Evolutionary conservation across 352 stramenopile genomes (phyloP).

Genomic region (Phytopythium cucurbitacearum): DNA sequence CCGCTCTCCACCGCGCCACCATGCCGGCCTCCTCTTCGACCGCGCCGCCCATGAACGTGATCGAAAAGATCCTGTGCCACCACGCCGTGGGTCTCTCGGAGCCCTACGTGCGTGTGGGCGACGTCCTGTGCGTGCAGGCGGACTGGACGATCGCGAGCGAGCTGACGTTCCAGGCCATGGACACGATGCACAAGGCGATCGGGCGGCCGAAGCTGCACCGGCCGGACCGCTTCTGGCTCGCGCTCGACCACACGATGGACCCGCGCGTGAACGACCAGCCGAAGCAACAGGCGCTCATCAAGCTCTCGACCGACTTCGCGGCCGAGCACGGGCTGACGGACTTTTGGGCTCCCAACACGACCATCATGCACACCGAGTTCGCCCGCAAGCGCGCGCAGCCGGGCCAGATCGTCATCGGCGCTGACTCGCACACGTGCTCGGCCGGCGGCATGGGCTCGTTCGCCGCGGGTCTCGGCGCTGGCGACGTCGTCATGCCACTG

Average conservation of each 20-base stretch:
- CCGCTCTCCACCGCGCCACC: background rate
- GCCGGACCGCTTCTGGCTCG: slow-evolving; percentile 80
- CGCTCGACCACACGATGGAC: slow-evolving; percentile 78
- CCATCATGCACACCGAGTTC: slow-evolving; percentile 87
- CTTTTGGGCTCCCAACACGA: slow-evolving; percentile 80
- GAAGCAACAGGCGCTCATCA: slow-evolving; percentile 78
- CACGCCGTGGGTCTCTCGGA: slow-evolving; percentile 47
- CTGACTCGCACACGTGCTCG: slow-evolving; percentile 74
- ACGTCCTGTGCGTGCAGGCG: slow-evolving; percentile 73
- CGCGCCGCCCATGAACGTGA: slow-evolving; percentile 69
- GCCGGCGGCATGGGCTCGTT: slow-evolving; percentile 76
- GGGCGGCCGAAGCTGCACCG: slow-evolving; percentile 65
- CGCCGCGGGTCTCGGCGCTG: slow-evolving; percentile 60
- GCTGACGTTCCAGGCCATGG: slow-evolving; percentile 81
- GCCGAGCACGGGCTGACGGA: slow-evolving; percentile 62
- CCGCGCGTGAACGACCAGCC: slow-evolving; percentile 73
- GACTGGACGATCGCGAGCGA: slow-evolving; percentile 82
- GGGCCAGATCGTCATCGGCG: slow-evolving; percentile 81
- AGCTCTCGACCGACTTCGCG: slow-evolving; percentile 77
- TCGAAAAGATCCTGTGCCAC: slow-evolving; percentile 84
- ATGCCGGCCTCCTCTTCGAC: background rate
- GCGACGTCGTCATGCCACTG: slow-evolving; percentile 79
- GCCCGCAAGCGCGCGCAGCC: slow-evolving; percentile 73
- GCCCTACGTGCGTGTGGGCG: slow-evolving; percentile 51
- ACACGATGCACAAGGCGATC: slow-evolving; percentile 75